Base-by-base conservation (phyloP, 179 eudicot species). In the Beta lomatogona region DNA sequence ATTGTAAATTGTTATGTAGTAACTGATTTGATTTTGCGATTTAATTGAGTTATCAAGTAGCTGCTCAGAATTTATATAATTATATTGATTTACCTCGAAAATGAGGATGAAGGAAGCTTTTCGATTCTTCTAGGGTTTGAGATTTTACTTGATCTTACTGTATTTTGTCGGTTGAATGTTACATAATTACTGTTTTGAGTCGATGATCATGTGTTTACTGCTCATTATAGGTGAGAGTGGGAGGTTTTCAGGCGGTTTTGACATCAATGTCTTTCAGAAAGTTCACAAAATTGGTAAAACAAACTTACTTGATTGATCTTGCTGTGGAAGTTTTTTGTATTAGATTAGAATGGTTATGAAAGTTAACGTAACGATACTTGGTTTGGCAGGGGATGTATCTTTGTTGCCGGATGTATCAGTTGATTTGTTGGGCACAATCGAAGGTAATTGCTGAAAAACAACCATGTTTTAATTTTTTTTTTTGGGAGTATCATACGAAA, bases 361-460 rank as follows among this genome's bases (percentile, higher is more conserved):
- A 63, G 48, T 59, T 11, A 60, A 46, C 69, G 25, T 77, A 61
- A 79, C 73, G 21, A n/a, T 77, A 55, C 65, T 69, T 87, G 77
- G 46, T 58, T 77, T 82, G 82, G 82, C 94, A 90, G 97, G 98
- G 45, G 89, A 93, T 87, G 19, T 73, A 19, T 83, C 90, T 77
- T 44, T 83, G n/a, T 55, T 95, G 69, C 97, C 98, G 28, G 92
- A 92, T 83, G 89, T 85, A 63, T 93, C 99, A 1, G 81, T 92
- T 85, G 95, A 90, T 78, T 87, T 95, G 70, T 18, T 90, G 83
- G 88, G 85, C 82, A 82, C 86, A 28, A 90, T 95, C 44, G 99
- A 93, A 95, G 98, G 99, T 95, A 72, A 78, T 84, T 84, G 25
- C 78, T 78, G 45, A 8, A 46, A 45, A 28, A n/a, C 15, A 78